These are phyloP conservation scores for Tirmania nivea DNA, from an alignment of 495 filamentous ascomycete genomes.

Conservation along the genomic window DNA sequence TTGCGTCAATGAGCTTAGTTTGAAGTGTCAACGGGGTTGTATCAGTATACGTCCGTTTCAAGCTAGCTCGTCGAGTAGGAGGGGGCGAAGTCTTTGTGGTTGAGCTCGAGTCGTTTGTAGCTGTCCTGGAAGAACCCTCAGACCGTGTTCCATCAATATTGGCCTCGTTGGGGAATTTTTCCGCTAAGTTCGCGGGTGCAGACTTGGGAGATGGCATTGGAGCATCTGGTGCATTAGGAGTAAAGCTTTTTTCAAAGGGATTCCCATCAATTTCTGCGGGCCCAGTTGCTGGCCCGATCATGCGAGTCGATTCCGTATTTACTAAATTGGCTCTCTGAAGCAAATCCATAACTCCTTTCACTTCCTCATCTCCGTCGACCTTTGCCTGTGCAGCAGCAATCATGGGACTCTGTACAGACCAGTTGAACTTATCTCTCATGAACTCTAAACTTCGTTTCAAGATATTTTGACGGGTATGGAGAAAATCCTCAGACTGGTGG, in stretches of 20 bases:
- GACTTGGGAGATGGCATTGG: conserved; percentile 20
- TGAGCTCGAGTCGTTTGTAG: conserved; percentile 33
- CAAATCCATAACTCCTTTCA: conserved; percentile 78
- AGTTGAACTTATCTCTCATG: conserved; percentile 83
- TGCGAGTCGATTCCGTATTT: conserved; percentile 13
- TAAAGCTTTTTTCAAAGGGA: conserved; percentile 15
- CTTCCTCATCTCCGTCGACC: conserved; percentile 59
- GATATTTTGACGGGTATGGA: conserved; percentile 80
- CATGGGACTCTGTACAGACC: conserved; percentile 39
- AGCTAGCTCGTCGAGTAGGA: conserved; percentile 39
- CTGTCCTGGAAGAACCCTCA: conserved; percentile 32
- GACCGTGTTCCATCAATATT: conserved; percentile 12
- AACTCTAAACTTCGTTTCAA: conserved; percentile 90
- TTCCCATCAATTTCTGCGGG: conserved; percentile 23
- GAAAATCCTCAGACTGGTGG: conserved; percentile 75
- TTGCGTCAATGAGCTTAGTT: conserved; percentile 64
- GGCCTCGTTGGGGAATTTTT: conserved; percentile 9
- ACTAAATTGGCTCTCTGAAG: conserved; percentile 57
- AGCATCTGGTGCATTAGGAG: background rate
- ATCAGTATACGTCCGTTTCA: conserved; percentile 81
- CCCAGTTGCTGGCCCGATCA: conserved; percentile 28
- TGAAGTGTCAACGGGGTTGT: conserved; percentile 46
- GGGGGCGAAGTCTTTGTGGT: conserved; percentile 32
- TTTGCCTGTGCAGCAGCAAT: conserved; percentile 59
- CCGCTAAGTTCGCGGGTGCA: conserved; percentile 28